Conservation (phyloP, 176 grass and related monocot genomes). For the Hsuehochloa calcarea region DNA sequence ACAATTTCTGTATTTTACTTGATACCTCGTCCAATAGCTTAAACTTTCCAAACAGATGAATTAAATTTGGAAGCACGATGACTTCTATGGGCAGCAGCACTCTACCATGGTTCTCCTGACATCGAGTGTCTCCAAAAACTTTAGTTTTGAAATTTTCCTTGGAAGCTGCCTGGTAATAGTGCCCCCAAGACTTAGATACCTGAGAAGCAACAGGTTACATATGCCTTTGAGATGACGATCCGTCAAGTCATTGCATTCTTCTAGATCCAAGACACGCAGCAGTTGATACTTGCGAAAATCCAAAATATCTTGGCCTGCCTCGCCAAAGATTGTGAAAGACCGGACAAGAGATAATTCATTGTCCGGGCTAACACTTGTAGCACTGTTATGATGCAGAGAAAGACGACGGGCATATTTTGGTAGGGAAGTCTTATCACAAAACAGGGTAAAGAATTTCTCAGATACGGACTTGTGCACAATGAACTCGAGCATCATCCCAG, state of each 20-base stretch:
- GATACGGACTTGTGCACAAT: not conserved
- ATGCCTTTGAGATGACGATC: slow-evolving; percentile 14
- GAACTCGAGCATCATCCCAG: slow-evolving; percentile 21
- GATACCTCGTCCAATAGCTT: no score
- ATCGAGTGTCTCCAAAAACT: slow-evolving; percentile 27
- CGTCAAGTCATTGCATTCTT: slow-evolving; percentile 18
- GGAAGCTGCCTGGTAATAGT: not conserved
- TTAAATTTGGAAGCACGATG: no score
- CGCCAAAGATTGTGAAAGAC: not conserved
- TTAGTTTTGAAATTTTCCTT: not conserved
- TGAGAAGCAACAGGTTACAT: slow-evolving; percentile 30
- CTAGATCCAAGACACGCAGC: slow-evolving; percentile 30
- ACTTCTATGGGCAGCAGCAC: not conserved
- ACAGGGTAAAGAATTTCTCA: not conserved
- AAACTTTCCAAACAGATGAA: no score
- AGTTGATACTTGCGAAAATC: slow-evolving; percentile 9
- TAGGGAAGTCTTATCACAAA: not conserved
- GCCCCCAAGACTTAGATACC: slow-evolving; percentile 25
- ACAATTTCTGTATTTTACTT: not conserved
- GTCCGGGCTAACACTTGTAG: not conserved
- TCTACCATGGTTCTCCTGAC: not conserved
- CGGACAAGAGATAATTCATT: not conserved
- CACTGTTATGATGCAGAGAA: not conserved
- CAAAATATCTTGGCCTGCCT: slow-evolving; percentile 16
- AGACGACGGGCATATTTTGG: not conserved